Evolutionary conservation across 2,329 filamentous ascomycete species (phyloP).

Genomic region (Diaporthe longicolla): DNA sequence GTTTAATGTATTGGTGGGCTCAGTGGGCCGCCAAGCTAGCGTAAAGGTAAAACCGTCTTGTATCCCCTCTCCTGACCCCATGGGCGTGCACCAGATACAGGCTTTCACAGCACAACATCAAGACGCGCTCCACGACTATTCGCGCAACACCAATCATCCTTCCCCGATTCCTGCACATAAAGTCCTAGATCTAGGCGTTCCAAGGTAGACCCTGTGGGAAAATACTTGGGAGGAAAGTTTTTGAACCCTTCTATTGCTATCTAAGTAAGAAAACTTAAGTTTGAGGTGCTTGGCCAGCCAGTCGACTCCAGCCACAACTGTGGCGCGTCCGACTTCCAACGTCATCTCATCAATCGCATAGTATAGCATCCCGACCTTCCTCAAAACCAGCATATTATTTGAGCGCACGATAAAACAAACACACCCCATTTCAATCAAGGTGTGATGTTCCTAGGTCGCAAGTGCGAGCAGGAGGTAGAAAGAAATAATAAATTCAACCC

Average conservation of each 20-base stretch:
- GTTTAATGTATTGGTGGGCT: neutral
- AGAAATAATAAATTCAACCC: neutral
- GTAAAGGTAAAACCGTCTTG: neutral
- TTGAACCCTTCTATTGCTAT: neutral
- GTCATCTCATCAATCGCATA: constrained; percentile 18
- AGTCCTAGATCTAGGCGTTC: neutral
- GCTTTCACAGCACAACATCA: neutral
- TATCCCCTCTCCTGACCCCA: neutral
- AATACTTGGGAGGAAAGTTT: neutral
- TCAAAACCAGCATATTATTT: neutral
- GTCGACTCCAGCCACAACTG: constrained; percentile 21
- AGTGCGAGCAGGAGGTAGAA: neutral
- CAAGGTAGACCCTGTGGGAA: neutral
- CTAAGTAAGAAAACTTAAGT: neutral
- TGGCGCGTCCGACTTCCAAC: constrained; percentile 21
- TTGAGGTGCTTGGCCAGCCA: neutral
- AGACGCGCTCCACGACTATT: neutral
- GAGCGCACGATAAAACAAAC: neutral
- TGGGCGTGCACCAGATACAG: neutral
- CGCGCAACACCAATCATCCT: neutral
- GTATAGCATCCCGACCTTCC: neutral
- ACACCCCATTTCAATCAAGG: neutral
- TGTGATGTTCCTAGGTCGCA: neutral
- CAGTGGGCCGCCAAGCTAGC: neutral
- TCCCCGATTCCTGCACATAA: neutral